Base-by-base conservation (phyloP, 768 basidiomycete species). In the Austroboletus eburneus region DNA sequence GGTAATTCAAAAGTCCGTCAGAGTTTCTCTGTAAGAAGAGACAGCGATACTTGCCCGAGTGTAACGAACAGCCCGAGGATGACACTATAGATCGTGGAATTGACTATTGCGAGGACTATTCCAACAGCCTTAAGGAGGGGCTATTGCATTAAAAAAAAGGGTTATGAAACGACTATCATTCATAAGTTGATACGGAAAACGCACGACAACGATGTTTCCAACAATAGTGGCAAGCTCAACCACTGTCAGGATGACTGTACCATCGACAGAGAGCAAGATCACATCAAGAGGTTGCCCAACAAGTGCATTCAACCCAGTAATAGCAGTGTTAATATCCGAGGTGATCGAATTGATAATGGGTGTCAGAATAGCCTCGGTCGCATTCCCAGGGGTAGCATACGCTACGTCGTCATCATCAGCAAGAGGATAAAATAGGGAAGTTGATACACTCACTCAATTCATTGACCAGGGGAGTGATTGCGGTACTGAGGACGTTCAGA, bases 311-410 rank as follows among this genome's bases (percentile, higher is more conserved):
- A 56, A 8, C 4, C 16, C 10, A 6, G 24, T 43, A 14, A 55
- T 38, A 21, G 55, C 41, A 1, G 38, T 30, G 22, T 18, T 43
- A 6, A 55, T 56, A 9, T 32, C 18, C 13, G 34, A n/a, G n/a
- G n/a, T n/a, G n/a, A n/a, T n/a, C n/a, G n/a, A n/a, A n/a, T n/a
- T 9, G 13, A 56, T 42, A 40, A 56, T 44, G 18, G 41, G 35
- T 1, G 9, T 27, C 41, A 56, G 35, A 10, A 1, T 42, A 7
- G 1, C 52, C 37, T 45, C n/a, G 5, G 55, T 55, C 30, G 53
- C 53, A 18, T 51, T 55, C 12, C 23, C 25, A 17, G 38, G 2
- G 17, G 16, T 55, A 9, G 43, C 46, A 35, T 43, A 56, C 8
- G 27, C 55, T 56, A 27, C 12, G 40, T 24, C 17, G 25, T 36